Conservation (phyloP, 495 filamentous ascomycete genomes). For the Aspergillus mulundensis region DNA sequence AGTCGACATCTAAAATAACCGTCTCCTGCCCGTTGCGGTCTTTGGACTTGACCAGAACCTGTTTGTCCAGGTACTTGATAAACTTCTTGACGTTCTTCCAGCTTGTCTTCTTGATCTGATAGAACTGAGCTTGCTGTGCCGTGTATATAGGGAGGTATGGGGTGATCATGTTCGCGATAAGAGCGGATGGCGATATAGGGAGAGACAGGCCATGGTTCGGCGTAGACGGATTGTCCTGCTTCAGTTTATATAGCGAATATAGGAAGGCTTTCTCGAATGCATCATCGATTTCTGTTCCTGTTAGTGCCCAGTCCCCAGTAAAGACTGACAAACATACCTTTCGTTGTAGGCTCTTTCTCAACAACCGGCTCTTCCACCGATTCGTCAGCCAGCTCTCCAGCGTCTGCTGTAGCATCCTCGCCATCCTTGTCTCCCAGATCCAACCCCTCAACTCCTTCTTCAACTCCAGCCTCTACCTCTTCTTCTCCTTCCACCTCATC, state of each 20-base stretch:
- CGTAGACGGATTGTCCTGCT: slow-evolving; percentile 44
- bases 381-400: slow-evolving; percentile 23
- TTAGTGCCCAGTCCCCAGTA: slow-evolving; percentile 17
- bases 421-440: slow-evolving; percentile 31
- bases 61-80: slow-evolving; percentile 66
- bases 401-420: slow-evolving; percentile 27
- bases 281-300: slow-evolving; percentile 58
- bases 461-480: slow-evolving; percentile 34
- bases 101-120: slow-evolving; percentile 71
- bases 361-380: slow-evolving; percentile 15
- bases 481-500: slow-evolving; percentile 26
- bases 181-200: slow-evolving; percentile 60
- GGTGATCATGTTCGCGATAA: slow-evolving; percentile 62
- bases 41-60: slow-evolving; percentile 59
- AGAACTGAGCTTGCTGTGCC: slow-evolving; percentile 49
- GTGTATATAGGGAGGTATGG: slow-evolving; percentile 63
- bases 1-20: slow-evolving; percentile 64
- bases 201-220: slow-evolving; percentile 54
- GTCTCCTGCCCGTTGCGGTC: slow-evolving; percentile 64
- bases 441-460: slow-evolving; percentile 38
- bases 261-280: slow-evolving; percentile 66
- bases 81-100: slow-evolving; percentile 75
- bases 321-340: slow-evolving; percentile 36
- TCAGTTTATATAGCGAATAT: slow-evolving; percentile 56
- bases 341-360: slow-evolving; percentile 51